phyloP scores from a whole-genome alignment of 2,329 filamentous ascomycete species.

The Sclerotinia sclerotiorum region DNA sequence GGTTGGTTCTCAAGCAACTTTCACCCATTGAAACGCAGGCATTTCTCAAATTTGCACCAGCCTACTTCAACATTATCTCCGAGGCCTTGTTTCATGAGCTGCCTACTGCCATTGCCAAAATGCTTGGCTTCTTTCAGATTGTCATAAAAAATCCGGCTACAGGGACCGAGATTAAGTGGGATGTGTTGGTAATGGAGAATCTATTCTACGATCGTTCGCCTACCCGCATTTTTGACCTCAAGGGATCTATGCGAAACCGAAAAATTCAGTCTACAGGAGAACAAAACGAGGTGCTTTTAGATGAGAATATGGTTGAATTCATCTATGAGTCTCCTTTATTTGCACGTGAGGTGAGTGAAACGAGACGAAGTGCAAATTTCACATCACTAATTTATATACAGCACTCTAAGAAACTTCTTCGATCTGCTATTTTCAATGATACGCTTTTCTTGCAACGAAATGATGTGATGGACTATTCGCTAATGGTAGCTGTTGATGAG shows the following conservation, averaged over 20 bases:
- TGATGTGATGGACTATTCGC: constrained; percentile 98
- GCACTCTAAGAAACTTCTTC: constrained; percentile 90
- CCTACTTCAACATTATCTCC: constrained; percentile 97
- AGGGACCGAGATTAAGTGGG: constrained; percentile 90
- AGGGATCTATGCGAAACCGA: constrained; percentile 97
- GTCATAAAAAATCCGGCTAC: constrained; percentile 94
- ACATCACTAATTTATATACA: constrained; percentile 21
- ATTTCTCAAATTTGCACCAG: constrained; percentile 91
- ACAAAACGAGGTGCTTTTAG: constrained; percentile 91
- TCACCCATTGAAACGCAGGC: constrained; percentile 90
- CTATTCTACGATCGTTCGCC: constrained; percentile 93
- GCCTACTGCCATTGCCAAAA: constrained; percentile 96
- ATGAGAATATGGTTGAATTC: constrained; percentile 99
- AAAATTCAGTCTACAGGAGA: constrained; percentile 96
- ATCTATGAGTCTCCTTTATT: constrained; percentile 98
- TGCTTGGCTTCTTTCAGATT: constrained; percentile 97
- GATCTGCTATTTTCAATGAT: constrained; percentile 94
- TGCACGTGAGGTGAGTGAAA: constrained; percentile 62
- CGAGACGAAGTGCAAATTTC: not conserved
- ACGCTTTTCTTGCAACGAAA: constrained; percentile 92
- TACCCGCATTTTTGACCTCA: constrained; percentile 90
- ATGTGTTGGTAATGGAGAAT: constrained; percentile 94
- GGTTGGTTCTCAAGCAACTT: constrained; percentile 77
- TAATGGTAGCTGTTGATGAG: constrained; percentile 98
- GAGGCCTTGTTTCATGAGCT: constrained; percentile 94